Conservation (phyloP, 2,329 filamentous ascomycete genomes). For the Pseudocercospora crystallina region DNA sequence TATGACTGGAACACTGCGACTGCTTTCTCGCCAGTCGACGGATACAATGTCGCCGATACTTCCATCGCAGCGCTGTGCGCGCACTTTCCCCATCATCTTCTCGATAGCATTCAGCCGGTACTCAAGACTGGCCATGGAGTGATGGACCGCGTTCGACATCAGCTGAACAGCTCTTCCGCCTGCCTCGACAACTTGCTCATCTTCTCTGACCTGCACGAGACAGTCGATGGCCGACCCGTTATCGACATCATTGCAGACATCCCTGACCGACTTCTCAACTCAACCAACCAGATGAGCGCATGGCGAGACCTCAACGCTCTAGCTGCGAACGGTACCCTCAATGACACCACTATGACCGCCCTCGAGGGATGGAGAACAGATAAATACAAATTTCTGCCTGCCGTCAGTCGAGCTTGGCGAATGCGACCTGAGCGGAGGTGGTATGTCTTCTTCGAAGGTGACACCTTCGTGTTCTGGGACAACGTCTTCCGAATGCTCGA, state of each 20-base stretch:
- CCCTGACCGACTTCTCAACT: constrained; percentile 32
- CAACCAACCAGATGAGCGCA: constrained; percentile 15
- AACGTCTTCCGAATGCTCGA: constrained; percentile 26
- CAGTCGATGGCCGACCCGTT: constrained; percentile 38
- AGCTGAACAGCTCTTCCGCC: constrained; percentile 54
- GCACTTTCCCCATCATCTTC: constrained; percentile 41
- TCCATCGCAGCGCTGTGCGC: constrained; percentile 37
- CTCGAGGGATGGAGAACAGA: constrained; percentile 50
- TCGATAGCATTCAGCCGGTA: constrained; percentile 48
- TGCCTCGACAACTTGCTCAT: constrained; percentile 51
- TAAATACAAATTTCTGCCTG: constrained; percentile 56
- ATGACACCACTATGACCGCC: neutral
- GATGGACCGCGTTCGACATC: constrained; percentile 44
- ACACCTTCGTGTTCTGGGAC: constrained; percentile 49
- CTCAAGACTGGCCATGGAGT: constrained; percentile 54
- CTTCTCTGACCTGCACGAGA: constrained; percentile 50
- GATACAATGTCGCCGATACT: constrained; percentile 8
- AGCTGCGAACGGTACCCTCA: constrained; percentile 19
- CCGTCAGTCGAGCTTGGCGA: constrained; percentile 50
- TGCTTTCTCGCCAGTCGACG: constrained; percentile 17
- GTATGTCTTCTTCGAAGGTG: constrained; percentile 56
- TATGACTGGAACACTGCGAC: constrained; percentile 25
- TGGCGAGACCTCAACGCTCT: constrained; percentile 19
- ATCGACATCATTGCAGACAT: constrained; percentile 51
- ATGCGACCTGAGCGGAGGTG: constrained; percentile 49